A percentile compares a stretch with the other conserved stretches of the same genome.
Evolutionary conservation across 768 basidiomycete species (phyloP).

Genomic region (Suillus hirtellus): DNA sequence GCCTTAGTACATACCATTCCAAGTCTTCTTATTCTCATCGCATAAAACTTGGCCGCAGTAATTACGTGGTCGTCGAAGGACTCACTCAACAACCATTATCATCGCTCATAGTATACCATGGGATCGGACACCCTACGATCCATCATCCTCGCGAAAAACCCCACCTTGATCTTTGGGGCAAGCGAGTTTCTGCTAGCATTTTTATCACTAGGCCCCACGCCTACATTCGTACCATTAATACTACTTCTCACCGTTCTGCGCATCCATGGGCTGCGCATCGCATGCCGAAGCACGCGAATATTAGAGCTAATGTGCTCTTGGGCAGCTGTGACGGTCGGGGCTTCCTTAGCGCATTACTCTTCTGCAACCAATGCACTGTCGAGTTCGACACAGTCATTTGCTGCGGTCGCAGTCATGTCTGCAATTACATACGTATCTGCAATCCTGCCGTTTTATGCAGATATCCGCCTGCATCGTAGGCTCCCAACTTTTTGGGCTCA

Average conservation of each 20-base stretch:
- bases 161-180: constrained; percentile 24
- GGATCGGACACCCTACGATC: constrained; percentile 19
- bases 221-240: constrained; percentile 36
- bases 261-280: constrained; percentile 35
- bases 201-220: constrained; percentile 30
- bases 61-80: neutral
- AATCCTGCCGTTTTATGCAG: constrained; percentile 40
- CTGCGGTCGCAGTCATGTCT: constrained; percentile 44
- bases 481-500: constrained; percentile 41
- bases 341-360: constrained; percentile 41
- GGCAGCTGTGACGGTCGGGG: constrained; percentile 40
- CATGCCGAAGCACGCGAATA: constrained; percentile 28
- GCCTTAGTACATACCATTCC: neutral
- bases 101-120: constrained; percentile 2
- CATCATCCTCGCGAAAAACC: constrained; percentile 26
- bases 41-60: constrained; percentile 1
- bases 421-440: constrained; percentile 45
- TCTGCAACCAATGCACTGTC: constrained; percentile 59
- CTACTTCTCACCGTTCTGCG: constrained; percentile 27
- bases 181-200: constrained; percentile 26
- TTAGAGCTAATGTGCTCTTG: constrained; percentile 36
- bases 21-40: neutral
- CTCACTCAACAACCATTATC: neutral
- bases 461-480: constrained; percentile 36
- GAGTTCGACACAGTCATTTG: constrained; percentile 47